Base-by-base conservation (phyloP, 352 stramenopile genomes). In the Albugo candida region DNA sequence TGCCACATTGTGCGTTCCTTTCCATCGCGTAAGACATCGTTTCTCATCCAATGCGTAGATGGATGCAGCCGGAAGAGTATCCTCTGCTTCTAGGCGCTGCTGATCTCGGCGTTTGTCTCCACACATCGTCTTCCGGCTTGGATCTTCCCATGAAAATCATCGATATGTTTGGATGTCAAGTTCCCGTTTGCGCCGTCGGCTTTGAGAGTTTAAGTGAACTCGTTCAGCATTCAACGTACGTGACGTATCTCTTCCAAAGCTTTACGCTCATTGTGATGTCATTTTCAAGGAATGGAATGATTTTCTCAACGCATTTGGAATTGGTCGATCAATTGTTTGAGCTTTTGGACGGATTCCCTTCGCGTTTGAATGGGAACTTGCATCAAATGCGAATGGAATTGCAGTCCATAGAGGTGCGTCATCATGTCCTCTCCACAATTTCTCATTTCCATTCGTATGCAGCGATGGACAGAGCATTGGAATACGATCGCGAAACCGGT, bases 81-180 rank as follows among this genome's bases (percentile, higher is more conserved):
- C 95, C 95, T 11, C 64, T 91, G 19, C 60, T 99, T 11, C 54
- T 95, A 13, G 93, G 88, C 50, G 94, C 73, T 41, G 89, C 91
- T 0, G 96, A 99, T 58, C 54, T 99, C 1, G 96, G 95, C 38
- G 77, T 99, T 35, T 99, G 85, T 27, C 70, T 99, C n/a, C 96
- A 99, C 71, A 98, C 92, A 11, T 98, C 89, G 4, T 98, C 94
- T 2, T 97, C 83, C 5, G 96, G 95, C 0, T 63, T 99, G 31
- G 96, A 99, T 65, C 63, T 99, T 38, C 96, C 96, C 5, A 99
- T 99, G 95, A 99, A 99, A 52, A 93, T 99, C 39, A 67, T 99
- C 31, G 96, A 99, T 66, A 97, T 99, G 87, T 99, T 98, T 73
- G 96, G 96, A 34, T 95, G 83, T 51, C 75, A 81, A 13, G 68